Conservation (phyloP, 345 rosid species). For the Trapa incisa region DNA sequence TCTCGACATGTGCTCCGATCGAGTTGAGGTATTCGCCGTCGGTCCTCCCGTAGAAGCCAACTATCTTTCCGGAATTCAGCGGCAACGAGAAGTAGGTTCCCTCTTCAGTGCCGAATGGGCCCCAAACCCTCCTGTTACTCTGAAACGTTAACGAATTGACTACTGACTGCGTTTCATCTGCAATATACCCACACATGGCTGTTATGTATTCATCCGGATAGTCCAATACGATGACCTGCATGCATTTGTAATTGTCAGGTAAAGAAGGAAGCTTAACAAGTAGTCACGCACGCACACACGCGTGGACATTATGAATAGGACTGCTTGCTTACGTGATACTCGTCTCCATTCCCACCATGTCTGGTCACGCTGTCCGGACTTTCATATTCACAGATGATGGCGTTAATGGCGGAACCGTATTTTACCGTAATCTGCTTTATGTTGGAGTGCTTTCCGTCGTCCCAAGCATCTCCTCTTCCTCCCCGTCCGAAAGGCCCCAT, state of each 20-base stretch:
- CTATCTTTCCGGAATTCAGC: conserved; percentile 1
- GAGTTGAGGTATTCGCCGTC: neutral
- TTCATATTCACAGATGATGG: neutral
- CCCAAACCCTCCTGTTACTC: conserved; percentile 5
- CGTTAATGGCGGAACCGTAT: neutral
- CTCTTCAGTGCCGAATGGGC: conserved; percentile 2
- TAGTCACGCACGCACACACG: too few species aligned
- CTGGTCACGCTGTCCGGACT: neutral
- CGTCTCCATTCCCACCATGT: neutral
- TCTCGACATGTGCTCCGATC: conserved; percentile 2
- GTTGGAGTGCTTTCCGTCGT: neutral
- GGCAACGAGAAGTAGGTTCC: neutral
- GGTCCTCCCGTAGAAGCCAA: conserved; percentile 3
- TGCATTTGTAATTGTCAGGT: neutral
- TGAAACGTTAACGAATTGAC: conserved; percentile 3
- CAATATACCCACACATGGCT: neutral
- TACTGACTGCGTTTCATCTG: neutral
- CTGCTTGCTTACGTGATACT: neutral
- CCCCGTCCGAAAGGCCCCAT: neutral
- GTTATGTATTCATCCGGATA: conserved; percentile 8
- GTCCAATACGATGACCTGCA: neutral
- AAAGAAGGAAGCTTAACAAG: neutral
- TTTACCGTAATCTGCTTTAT: neutral
- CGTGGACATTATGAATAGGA: too few species aligned
- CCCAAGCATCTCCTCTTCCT: conserved; percentile 1